A percentile compares a stretch with the other conserved stretches of the same genome.
Evolutionary conservation across 768 basidiomycete genomes (phyloP).

Genomic region (Boletus patriciae): DNA sequence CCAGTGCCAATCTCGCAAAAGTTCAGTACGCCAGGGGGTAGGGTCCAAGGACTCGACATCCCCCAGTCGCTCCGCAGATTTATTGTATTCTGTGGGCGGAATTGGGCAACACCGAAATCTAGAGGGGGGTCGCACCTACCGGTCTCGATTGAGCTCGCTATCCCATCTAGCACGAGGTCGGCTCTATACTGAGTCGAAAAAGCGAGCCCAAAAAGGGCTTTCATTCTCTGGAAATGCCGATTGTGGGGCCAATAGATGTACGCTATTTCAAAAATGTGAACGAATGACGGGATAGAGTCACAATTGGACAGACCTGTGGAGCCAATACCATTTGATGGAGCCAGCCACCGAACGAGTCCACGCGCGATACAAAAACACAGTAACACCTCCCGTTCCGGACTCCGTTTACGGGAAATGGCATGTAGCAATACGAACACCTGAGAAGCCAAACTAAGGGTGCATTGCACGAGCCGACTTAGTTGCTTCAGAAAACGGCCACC

Average conservation of each 20-base stretch:
- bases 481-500: slow-evolving; percentile 35
- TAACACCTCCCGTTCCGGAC: slow-evolving; percentile 32
- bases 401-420: slow-evolving; percentile 15
- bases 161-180: slow-evolving; percentile 40
- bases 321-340: slow-evolving; percentile 37
- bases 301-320: slow-evolving; percentile 33
- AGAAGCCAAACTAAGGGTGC: slow-evolving; percentile 25
- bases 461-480: slow-evolving; percentile 23
- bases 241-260: slow-evolving; percentile 44
- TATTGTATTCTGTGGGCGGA: slow-evolving; percentile 36
- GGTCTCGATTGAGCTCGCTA: slow-evolving; percentile 28
- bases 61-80: slow-evolving; percentile 33
- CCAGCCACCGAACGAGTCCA: slow-evolving; percentile 31
- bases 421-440: slow-evolving; percentile 26
- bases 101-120: not conserved
- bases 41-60: slow-evolving; percentile 32
- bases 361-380: slow-evolving; percentile 29
- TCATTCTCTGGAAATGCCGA: slow-evolving; percentile 38
- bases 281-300: not conserved
- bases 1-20: slow-evolving; percentile 40
- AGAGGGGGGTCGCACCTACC: slow-evolving; percentile 24
- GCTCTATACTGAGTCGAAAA: slow-evolving; percentile 38
- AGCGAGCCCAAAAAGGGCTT: slow-evolving; percentile 39
- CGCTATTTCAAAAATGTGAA: slow-evolving; percentile 23
- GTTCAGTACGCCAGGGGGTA: slow-evolving; percentile 11